phyloP scores from a whole-genome alignment of 1,139 yeast genomes.

The Diutina neorugosa region DNA sequence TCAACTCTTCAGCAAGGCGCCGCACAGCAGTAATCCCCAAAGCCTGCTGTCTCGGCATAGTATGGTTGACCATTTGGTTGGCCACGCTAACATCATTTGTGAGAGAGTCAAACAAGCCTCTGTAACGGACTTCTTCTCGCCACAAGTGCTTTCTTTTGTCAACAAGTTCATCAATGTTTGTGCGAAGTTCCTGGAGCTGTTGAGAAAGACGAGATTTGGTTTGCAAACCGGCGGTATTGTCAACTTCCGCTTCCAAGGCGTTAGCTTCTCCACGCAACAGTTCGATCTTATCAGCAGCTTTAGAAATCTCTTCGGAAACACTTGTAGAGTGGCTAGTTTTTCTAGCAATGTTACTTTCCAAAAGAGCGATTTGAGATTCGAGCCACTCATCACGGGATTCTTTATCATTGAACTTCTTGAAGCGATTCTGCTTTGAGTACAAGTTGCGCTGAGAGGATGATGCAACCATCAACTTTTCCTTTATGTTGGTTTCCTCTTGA shows the following conservation, averaged over 20 bases:
- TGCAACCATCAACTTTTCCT: conserved; percentile 28
- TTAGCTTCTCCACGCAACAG: conserved; percentile 5
- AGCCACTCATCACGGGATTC: conserved; percentile 64
- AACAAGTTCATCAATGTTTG: conserved; percentile 18
- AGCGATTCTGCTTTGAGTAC: conserved; percentile 65
- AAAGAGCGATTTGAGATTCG: conserved; percentile 15
- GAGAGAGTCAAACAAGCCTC: conserved; percentile 43
- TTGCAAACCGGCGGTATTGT: neutral
- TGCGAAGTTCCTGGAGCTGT: conserved; percentile 16
- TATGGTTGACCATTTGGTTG: conserved; percentile 48
- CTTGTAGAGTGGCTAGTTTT: conserved; percentile 10
- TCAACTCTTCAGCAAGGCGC: conserved; percentile 42
- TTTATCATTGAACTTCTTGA: conserved; percentile 43
- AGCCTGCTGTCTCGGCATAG: conserved; percentile 64
- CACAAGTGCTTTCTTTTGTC: conserved; percentile 66
- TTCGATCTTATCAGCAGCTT: conserved; percentile 2
- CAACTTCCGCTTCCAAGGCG: neutral
- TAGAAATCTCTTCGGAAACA: conserved; percentile 12
- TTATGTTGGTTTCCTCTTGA: conserved; percentile 27
- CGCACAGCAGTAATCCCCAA: conserved; percentile 61
- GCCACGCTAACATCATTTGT: conserved; percentile 45
- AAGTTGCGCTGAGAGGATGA: conserved; percentile 49
- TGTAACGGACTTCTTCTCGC: conserved; percentile 66
- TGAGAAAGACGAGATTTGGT: conserved; percentile 22
- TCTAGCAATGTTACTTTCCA: conserved; percentile 12